Evolutionary conservation across 352 stramenopile genomes (phyloP), one percentile per base, ranked within the genome.

Genomic region (Salisapilia sapeloensis): DNA sequence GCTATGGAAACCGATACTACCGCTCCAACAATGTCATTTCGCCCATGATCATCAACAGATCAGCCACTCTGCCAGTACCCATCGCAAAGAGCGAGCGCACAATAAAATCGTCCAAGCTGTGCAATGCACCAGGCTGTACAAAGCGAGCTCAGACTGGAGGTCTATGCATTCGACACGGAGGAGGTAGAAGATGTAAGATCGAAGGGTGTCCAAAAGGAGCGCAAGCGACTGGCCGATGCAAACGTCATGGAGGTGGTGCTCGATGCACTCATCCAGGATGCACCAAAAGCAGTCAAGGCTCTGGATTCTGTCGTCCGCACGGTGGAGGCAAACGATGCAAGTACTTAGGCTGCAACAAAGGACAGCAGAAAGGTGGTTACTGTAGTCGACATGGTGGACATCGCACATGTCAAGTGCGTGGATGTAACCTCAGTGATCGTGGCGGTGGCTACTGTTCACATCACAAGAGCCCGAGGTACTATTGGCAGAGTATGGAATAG

Each of bases 271-370:
- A 44, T 9, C 36, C 43, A 4, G 54, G 40, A 9, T 75, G 60
- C 24, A 21, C 30, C 16, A 62, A 62, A 20, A 56, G 53, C 35
- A 54, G 46, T 14, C 53, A 64, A 34, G 60, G 60, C 36, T 47
- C 51, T 1, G 52, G 58, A 1, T 40, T 71, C 24, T 76, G 60
- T 24, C 58, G 58, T 26, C 56, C 55, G 2, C 60, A 76, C 28
- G 60, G 60, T n/a, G 60, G 60, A 6, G 60, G 60, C 24, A 64
- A 70, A 34, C 40, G 57, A 4, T 77, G 61, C 44, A 43, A 49
- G 17, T 49, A 51, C 9, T 43, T 49, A 2, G 60, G 60, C 9
- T 76, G 61, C 46, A 64, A 53, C 31, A 67, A 69, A 42, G 58
- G 61, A 23, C 59, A 50, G 19, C 58, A 74, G 39, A 52, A 59